These are phyloP conservation scores for Didymella sp. DNA, from an alignment of 2,329 filamentous ascomycete species.

Conservation along the genomic window DNA sequence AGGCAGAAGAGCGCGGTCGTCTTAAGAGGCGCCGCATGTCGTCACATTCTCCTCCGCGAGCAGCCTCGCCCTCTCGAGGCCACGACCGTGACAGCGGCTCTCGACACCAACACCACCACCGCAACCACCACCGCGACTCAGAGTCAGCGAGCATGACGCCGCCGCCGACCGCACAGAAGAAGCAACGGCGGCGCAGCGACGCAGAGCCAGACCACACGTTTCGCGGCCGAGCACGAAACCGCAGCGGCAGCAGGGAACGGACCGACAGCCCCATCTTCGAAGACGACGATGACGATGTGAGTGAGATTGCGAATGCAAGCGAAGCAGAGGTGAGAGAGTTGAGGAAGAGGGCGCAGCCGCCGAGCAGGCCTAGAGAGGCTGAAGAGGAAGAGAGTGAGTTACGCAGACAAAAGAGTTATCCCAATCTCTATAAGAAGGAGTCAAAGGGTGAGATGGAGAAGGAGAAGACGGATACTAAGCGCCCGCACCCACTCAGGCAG, in stretches of 20 bases:
- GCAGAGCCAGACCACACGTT: conserved; percentile 47
- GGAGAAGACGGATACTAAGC: conserved; percentile 3
- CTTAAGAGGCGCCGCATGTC: conserved; percentile 42
- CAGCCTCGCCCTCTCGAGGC: conserved; percentile 43
- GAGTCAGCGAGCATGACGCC: conserved; percentile 38
- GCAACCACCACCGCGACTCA: conserved; percentile 40
- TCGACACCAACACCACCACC: conserved; percentile 42
- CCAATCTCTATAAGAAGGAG: conserved; percentile 41
- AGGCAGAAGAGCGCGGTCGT: conserved; percentile 41
- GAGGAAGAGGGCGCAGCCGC: conserved; percentile 46
- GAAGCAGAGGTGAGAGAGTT: conserved; percentile 37
- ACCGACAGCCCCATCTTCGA: conserved; percentile 36
- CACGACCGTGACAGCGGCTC: conserved; percentile 44
- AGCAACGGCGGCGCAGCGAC: conserved; percentile 43
- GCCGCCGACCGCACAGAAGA: conserved; percentile 30
- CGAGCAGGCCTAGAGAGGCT: conserved; percentile 40
- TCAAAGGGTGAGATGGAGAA: conserved; percentile 21
- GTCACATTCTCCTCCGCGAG: conserved; percentile 40
- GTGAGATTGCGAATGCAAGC: conserved; percentile 10
- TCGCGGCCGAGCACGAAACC: conserved; percentile 40
- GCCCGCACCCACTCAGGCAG: conserved; percentile 14
- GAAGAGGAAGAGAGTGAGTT: conserved; percentile 28
- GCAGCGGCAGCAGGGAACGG: conserved; percentile 30
- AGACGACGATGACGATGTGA: conserved; percentile 21
- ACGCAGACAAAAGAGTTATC: conserved; percentile 50